Conservation (phyloP, 2,329 filamentous ascomycete genomes). For the Colletotrichum magnum region DNA sequence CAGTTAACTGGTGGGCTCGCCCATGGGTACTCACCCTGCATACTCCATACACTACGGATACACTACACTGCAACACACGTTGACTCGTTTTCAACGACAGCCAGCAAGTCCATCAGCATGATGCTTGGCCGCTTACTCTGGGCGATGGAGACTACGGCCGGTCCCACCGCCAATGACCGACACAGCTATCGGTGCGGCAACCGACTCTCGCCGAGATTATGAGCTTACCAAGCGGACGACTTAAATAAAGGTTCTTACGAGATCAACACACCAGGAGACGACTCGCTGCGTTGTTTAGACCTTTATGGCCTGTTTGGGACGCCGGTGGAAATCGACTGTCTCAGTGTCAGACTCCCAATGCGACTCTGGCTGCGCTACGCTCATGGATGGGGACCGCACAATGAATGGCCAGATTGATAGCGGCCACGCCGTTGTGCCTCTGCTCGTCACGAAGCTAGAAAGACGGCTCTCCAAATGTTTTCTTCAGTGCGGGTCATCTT, state of each 20-base stretch:
- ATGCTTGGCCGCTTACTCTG: too few relatives aligned
- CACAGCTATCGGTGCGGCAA: too few relatives aligned
- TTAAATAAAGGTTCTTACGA: slow-evolving; percentile 29
- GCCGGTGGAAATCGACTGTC: neutral
- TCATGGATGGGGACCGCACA: too few relatives aligned
- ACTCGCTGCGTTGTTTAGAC: neutral
- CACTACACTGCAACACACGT: neutral
- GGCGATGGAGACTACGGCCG: slow-evolving; percentile 4
- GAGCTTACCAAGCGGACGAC: slow-evolving; percentile 24
- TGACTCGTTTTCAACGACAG: too few relatives aligned
- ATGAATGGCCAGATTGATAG: neutral
- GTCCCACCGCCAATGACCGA: neutral
- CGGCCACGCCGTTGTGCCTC: slow-evolving; percentile 2
- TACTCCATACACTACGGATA: neutral
- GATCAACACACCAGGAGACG: slow-evolving; percentile 1
- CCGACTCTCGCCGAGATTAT: neutral
- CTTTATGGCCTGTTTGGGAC: neutral
- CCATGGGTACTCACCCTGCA: slow-evolving; percentile 10
- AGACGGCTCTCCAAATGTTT: neutral
- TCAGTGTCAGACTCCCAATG: neutral
- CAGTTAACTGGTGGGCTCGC: slow-evolving; percentile 1
- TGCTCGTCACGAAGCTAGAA: neutral
- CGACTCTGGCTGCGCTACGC: neutral
- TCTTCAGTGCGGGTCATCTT: slow-evolving; percentile 8
- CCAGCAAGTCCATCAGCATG: too few relatives aligned